Evolutionary conservation across 495 filamentous ascomycete genomes (phyloP), one percentile per base, ranked within the genome.

Genomic region (Pseudevernia furfuracea): DNA sequence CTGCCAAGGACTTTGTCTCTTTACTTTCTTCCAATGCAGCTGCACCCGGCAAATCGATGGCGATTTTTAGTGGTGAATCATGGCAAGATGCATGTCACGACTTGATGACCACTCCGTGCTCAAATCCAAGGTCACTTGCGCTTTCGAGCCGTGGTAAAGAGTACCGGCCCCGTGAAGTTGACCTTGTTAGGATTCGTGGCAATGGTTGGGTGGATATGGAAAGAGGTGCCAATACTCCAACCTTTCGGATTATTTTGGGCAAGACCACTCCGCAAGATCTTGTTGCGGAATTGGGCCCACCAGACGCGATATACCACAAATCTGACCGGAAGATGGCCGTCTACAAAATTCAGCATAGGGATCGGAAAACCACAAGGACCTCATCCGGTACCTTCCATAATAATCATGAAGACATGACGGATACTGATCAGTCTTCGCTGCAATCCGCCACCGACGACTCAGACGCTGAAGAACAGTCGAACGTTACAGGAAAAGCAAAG

Each of bases 281-380:
- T 7, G 83, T 97, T 30, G 84, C 87, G 46, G 92, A 96, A 65
- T 84, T 98, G 36, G 94, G 94, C 0, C 89, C 94, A 5, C 94
- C 94, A n/a, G 91, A 96, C 75, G 89, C 92, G 25, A 95, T 95
- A 43, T 96, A 96, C 74, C 82, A 89, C 67, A 97, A 96, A 80
- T 89, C 90, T 72, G 93, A 96, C 72, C 87, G 90, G 69, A 82
- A 90, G 43, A 87, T 97, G 73, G 89, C 89, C n/a, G 94, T 96
- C 52, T 93, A 97, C 73, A 85, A 84, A 68, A 77, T 78, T 57
- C 79, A 79, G 8, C 39, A 39, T 3, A 66, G 58, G 38, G 30
- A 52, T 36, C 65, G 49, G 44, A 70, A 64, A 56, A 55, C 23
- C 21, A 58, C 41, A n/a, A 62, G 59, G 44, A 32, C 53, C 12